Conservation (phyloP, 1,284 basidiomycete species). For the Pseudozyma sp. region DNA sequence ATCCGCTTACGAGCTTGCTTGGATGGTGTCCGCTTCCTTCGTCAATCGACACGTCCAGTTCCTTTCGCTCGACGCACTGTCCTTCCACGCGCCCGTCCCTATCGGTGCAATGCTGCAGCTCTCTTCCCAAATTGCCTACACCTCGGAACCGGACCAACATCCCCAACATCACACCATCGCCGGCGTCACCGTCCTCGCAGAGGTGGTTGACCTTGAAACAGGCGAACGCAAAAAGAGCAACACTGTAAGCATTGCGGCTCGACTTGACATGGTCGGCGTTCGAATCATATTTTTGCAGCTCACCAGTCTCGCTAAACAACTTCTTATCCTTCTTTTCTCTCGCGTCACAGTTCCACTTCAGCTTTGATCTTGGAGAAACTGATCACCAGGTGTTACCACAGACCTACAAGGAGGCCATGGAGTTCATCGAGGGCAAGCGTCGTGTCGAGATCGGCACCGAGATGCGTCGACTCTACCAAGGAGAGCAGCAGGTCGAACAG, state of each 20-base stretch:
- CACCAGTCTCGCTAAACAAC: too few species aligned
- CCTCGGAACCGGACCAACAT: conserved; percentile 26
- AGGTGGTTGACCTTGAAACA: conserved; percentile 57
- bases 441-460: conserved; percentile 55
- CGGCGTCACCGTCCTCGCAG: conserved; percentile 55
- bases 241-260: conserved; percentile 34
- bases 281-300: background rate
- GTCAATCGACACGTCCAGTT: conserved; percentile 67
- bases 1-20: conserved; percentile 68
- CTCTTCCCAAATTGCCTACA: conserved; percentile 60
- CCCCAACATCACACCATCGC: conserved; percentile 35
- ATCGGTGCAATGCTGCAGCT: conserved; percentile 61
- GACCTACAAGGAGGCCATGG: conserved; percentile 61
- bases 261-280: too few species aligned
- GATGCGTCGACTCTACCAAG: conserved; percentile 52
- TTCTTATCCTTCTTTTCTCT: background rate
- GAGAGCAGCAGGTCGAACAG: conserved; percentile 2
- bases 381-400: conserved; percentile 40
- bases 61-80: conserved; percentile 66
- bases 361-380: conserved; percentile 54
- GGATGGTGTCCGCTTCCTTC: conserved; percentile 63
- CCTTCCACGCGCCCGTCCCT: conserved; percentile 63
- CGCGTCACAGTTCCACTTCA: conserved; percentile 56
- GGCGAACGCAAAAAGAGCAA: conserved; percentile 53
- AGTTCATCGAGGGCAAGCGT: conserved; percentile 62